These are phyloP conservation scores for Daedaleopsis nitida DNA, from an alignment of 768 basidiomycete species.

Conservation along the genomic window DNA sequence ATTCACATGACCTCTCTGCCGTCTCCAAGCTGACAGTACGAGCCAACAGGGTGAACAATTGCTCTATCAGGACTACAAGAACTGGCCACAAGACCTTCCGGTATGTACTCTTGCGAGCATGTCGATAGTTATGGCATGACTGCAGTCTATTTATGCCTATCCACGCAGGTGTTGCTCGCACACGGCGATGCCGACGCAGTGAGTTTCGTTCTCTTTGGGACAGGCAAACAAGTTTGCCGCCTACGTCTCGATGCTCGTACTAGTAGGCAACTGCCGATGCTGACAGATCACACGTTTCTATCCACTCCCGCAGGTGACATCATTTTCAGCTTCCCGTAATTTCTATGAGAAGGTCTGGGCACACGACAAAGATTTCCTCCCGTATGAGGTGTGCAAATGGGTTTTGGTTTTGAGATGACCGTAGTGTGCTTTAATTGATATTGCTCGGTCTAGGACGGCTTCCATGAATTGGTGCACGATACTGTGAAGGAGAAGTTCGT, in stretches of 20 bases:
- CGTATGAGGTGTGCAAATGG: slow-evolving; percentile 36
- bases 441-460: slow-evolving; percentile 52
- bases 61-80: slow-evolving; percentile 42
- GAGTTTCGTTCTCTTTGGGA: too few species aligned
- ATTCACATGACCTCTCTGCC: neutral
- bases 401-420: too few species aligned
- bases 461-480: slow-evolving; percentile 77
- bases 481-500: slow-evolving; percentile 63
- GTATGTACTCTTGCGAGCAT: slow-evolving; percentile 39
- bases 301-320: slow-evolving; percentile 52
- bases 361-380: slow-evolving; percentile 52
- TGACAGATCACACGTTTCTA: too few species aligned
- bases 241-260: too few species aligned
- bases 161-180: slow-evolving; percentile 53
- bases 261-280: too few species aligned
- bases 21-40: too few species aligned
- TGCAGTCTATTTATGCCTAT: slow-evolving; percentile 7
- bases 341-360: slow-evolving; percentile 56
- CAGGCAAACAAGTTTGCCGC: too few species aligned
- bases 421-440: too few species aligned
- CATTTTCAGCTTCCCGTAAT: slow-evolving; percentile 49
- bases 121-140: too few species aligned
- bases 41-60: slow-evolving; percentile 59
- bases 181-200: slow-evolving; percentile 70
- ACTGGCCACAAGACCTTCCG: slow-evolving; percentile 70